Base-by-base conservation (phyloP, 2,329 filamentous ascomycete genomes). In the Domatiomyces globalis region DNA sequence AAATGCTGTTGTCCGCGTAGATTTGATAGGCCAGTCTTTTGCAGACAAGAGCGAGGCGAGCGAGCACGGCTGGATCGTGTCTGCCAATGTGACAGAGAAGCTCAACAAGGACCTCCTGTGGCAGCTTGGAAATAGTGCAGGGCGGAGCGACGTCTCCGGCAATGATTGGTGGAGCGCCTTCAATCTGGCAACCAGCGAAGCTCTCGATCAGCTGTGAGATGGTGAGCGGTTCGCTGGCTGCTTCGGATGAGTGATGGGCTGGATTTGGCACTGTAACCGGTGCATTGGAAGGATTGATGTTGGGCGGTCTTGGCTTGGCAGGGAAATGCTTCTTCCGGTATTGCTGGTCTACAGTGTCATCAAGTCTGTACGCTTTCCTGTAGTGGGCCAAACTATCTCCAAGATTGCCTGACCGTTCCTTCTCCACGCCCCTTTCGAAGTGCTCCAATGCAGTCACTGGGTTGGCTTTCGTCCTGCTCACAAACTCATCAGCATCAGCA, bases 311-410 rank as follows among this genome's bases (percentile, higher is more conserved):
- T 55, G 74, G 69, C 56, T 72, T 69, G 42, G 79, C 73, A 1
- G 89, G 84, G 62, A 92, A 95, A 69, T 96, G 83, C 70, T 96
- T 96, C 62, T 87, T 84, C 62, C 86, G 85, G 71, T 95, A 98
- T 51, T 78, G 75, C 61, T 86, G 80, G 66, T 98, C 88, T 49
- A 98, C 90, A 12, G 75, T 73, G 51, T 82, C 76, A 65, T 96
- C 92, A 67, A 98, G 79, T 65, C 84, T 81, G 66, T 94, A 96
- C 0, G 92, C 92, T 66, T 84, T 88, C 46, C 92, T 80, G 67
- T 98, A 98, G 48, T 94, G 76, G 58, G 78, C 80, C 51, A 98
- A 66, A 64, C 90, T 96, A 56, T 96, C 90, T 4, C 89, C 88
- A 48, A 96, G 73, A 56, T 80, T 92, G 0, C 92, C 92, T 61